Evolutionary conservation across 768 basidiomycete genomes (phyloP), one percentile per base, ranked within the genome.

Genomic region (Paxillus ammoniavirescens): DNA sequence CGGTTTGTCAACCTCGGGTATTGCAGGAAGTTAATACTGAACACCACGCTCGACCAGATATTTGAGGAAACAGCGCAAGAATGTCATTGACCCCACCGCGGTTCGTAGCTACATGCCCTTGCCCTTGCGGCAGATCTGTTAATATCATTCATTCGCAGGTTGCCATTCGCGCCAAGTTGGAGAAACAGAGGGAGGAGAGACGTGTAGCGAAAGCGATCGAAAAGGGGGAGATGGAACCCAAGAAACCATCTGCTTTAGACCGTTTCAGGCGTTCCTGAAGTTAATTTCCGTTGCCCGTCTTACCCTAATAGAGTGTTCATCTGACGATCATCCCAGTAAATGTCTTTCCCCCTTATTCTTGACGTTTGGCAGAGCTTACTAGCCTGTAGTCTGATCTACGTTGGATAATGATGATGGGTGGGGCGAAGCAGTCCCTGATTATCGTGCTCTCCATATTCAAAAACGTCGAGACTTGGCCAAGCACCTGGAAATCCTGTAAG

Each of bases 31-130:
- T 12, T 14, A 4, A 10, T 17, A 12, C 12, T 31, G 42, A 6
- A 38, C 30, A n/a, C 33, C 31, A 6, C 13, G 36, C 17, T 14
- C 26, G 26, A 47, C 26, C 47, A 82, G 81, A 43, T 89, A 84
- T 68, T 69, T 97, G 57, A 80, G 91, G 63, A 97, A 94, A 75
- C 90, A 96, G 71, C 83, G 92, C 67, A 93, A 95, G 77, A 97
- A 98, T 64, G 91, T 98, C 45, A 82, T 98, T 57, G 94, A 98
- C 67, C 91, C 92, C 21, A 78, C 80, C 21, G 78, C 81, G 21
- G 89, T 91, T 51, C 50, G 81, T 74, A 13, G 43, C 28, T 8
- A 14, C 38, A 5, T 7, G 12, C 8, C 15, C 4, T 8, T 23
- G 8, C 2, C 14, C 28, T 61, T 50, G 18, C 0, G 6, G 14